Evolutionary conservation across 129 eudicot genomes (phyloP), one percentile per base, ranked within the genome.

Genomic region (Ambrosia artemisiifolia): DNA sequence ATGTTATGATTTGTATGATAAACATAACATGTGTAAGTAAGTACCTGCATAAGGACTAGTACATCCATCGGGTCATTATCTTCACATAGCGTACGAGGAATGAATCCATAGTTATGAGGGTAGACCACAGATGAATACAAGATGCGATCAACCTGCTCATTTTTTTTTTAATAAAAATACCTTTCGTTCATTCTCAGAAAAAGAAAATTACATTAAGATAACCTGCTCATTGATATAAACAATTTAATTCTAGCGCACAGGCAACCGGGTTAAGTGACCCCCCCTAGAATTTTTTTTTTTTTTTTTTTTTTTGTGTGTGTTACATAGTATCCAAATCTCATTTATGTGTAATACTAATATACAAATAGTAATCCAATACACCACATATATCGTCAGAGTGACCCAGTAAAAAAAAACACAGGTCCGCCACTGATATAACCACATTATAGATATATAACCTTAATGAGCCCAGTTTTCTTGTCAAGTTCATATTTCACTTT

Each of bases 51-150:
- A 30, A 90, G 78, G 79, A 90, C 91, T 63, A 90, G 81, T 32
- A 90, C 96, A 79, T 90, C 96, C 81, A 90, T 43, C 2, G 96
- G 96, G 66, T 90, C 95, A 66, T 81, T 88, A 73, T 91, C 97
- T 72, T 91, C 97, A 40, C 97, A 88, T 13, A 91, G 85, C 6
- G 97, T 85, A 38, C 95, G 96, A 19, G 97, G 97, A 30, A 91
- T 84, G 74, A 90, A 90, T 1, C 91, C 89, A 69, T 85, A 88
- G 86, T 88, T 88, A 70, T 90, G 96, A 53, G 96, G 96, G 74
- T 91, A 91, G 19, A 91, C 97, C 24, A 88, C 92, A 0, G 96
- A 90, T 43, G 96, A 90, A 70, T 90, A 90, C 6, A 90, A 77
- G 35, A 90, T 79, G 3, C 95, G 95, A 66, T 90, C 96, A 76